Conservation (phyloP, 148 eudicot species). For the Vaccinium myrtillus region DNA sequence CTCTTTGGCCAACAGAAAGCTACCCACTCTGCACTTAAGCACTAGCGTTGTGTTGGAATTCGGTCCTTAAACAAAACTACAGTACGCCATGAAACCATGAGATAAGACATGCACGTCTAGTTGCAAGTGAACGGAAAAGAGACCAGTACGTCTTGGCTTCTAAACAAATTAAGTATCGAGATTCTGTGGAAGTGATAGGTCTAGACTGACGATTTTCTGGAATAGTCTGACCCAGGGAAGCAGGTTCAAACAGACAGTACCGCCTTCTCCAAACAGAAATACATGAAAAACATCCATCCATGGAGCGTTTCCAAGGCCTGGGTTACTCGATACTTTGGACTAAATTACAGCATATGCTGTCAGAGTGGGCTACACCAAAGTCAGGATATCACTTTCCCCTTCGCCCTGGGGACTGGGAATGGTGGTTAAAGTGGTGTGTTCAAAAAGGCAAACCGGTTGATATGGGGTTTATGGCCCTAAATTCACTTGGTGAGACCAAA, state of each 20-base stretch:
- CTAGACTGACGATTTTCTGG: not conserved
- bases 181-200: not conserved
- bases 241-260: not conserved
- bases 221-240: not conserved
- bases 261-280: not conserved
- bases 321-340: not conserved
- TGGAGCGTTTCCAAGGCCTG: not conserved
- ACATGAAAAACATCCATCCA: slow-evolving; percentile 1
- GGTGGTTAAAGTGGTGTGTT: not conserved
- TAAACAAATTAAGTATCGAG: not conserved
- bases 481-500: slow-evolving; percentile 1
- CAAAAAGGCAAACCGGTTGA: not conserved
- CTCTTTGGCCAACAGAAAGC: not conserved
- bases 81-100: not conserved
- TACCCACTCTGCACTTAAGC: not conserved
- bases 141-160: not conserved
- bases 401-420: not conserved
- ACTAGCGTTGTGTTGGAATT: not conserved
- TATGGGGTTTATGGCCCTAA: not conserved
- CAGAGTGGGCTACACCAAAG: not conserved
- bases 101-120: not conserved
- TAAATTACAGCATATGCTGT: not conserved
- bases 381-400: not conserved
- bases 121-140: not conserved
- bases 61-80: not conserved